These are phyloP conservation scores for Scedosporium dehoogii DNA, from an alignment of 2,329 filamentous ascomycete genomes.

Conservation along the genomic window DNA sequence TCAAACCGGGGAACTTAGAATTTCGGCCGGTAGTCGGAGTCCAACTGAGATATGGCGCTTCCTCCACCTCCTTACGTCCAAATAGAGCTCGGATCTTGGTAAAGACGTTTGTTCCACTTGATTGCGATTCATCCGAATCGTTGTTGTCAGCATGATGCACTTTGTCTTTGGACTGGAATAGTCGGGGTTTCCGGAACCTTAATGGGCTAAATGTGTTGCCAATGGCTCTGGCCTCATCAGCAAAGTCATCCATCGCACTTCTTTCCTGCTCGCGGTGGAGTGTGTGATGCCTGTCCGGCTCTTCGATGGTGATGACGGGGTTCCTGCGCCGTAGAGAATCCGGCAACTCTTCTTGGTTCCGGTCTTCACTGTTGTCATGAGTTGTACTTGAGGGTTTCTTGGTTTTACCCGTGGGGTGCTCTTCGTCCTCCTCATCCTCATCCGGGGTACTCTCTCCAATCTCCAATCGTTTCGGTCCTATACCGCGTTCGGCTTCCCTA, in stretches of 20 bases:
- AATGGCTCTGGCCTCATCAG: constrained; percentile 32
- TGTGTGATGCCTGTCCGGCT: constrained; percentile 36
- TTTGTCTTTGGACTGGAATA: constrained; percentile 26
- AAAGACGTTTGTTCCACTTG: not conserved
- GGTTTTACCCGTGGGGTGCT: not conserved
- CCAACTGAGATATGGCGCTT: constrained; percentile 88
- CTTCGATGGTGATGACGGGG: constrained; percentile 43
- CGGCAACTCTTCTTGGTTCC: not conserved
- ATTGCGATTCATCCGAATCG: not conserved
- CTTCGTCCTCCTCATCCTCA: constrained; percentile 21
- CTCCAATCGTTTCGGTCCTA: constrained; percentile 49
- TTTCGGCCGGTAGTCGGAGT: constrained; percentile 88
- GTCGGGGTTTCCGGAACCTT: constrained; percentile 32
- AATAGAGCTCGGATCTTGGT: not conserved
- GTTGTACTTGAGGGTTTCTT: not conserved
- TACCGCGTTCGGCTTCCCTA: constrained; percentile 76
- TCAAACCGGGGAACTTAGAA: constrained; percentile 80
- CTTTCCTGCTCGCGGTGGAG: not conserved
- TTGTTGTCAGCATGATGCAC: constrained; percentile 21
- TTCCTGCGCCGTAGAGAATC: constrained; percentile 38
- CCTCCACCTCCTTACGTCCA: constrained; percentile 12
- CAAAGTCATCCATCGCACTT: constrained; percentile 21
- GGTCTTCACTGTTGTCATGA: not conserved
- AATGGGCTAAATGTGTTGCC: constrained; percentile 29
- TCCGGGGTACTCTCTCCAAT: constrained; percentile 19